Percentiles rank a stretch among this genome's conserved stretches.
These are phyloP conservation scores for Parastagonospora nodorum DNA, from an alignment of 2,329 filamentous ascomycete genomes.

Conservation along the genomic window DNA sequence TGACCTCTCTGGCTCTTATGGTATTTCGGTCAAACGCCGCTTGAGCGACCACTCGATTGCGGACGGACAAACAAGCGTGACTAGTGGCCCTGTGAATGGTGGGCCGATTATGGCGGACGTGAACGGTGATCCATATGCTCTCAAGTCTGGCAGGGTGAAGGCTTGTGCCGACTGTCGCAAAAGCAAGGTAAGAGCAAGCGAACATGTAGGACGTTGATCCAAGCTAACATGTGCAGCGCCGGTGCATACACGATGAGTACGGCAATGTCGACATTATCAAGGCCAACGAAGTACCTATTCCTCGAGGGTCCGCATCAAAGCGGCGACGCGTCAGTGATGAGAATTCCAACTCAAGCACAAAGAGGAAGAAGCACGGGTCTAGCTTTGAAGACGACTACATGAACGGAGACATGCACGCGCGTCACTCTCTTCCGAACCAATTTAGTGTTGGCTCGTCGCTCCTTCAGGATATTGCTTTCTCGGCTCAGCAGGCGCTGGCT, in stretches of 20 bases:
- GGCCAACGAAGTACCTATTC: constrained; percentile 64
- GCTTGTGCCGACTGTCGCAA: constrained; percentile 70
- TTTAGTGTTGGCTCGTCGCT: constrained; percentile 23
- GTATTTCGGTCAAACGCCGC: constrained; percentile 40
- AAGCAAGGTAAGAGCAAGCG: constrained; percentile 57
- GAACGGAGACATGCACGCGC: constrained; percentile 27
- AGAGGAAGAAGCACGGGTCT: constrained; percentile 38
- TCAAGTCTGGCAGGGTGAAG: constrained; percentile 65
- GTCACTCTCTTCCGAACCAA: constrained; percentile 29
- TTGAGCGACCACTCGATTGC: constrained; percentile 37
- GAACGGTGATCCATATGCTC: constrained; percentile 48
- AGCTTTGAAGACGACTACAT: constrained; percentile 27
- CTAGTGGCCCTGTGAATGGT: constrained; percentile 30
- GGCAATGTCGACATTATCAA: constrained; percentile 69
- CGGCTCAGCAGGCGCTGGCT: constrained; percentile 34
- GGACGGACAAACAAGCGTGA: constrained; percentile 19
- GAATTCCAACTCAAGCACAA: constrained; percentile 22
- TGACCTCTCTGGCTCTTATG: constrained; percentile 38
- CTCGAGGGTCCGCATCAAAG: constrained; percentile 60
- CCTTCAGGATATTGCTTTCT: constrained; percentile 35
- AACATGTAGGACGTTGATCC: background rate
- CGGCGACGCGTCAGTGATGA: constrained; percentile 56
- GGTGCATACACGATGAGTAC: constrained; percentile 69
- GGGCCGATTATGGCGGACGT: constrained; percentile 41
- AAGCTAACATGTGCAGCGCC: constrained; percentile 55